Evolutionary conservation across 2,329 filamentous ascomycete species (phyloP), one percentile per base, ranked within the genome.

Genomic region (Dendrostoma leiphaemia): DNA sequence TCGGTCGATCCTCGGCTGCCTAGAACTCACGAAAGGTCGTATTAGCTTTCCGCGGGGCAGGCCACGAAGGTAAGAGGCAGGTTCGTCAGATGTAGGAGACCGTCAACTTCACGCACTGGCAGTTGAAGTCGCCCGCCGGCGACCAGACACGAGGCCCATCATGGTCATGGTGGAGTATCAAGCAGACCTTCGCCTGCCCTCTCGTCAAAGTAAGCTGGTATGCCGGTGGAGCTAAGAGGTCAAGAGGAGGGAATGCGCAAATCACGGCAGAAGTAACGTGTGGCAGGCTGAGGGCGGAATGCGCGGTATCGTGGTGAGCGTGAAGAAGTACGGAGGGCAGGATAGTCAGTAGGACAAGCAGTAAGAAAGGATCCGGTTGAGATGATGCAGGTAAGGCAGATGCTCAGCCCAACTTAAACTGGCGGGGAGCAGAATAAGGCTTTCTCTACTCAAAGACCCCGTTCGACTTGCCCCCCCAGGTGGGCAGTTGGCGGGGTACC

Each of bases 1-100:
- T 89, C 84, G 60, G 71, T 71, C 4, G 85, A 87, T 43, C 81
- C 82, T 60, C 72, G 71, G 63, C 70, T 74, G 66, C 75, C 76
- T 77, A 65, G 62, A 60, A 67, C 64, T 67, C 66, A 61, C 37
- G 66, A 62, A 62, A 71, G 69, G 71, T 64, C 65, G 68, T 60
- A 72, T 75, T 62, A 77, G 71, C 70, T 75, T 40, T 43, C 17
- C 21, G 28, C 31, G 23, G n/a, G 17, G 29, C 21, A 32, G 15
- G 23, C 29, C 26, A 29, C 23, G 40, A 17, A 1, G 24, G 19
- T 12, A 9, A 26, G 26, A 28, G 26, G 24, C 9, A 44, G 4
- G 26, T n/a, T 9, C 23, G 37, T 37, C n/a, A n/a, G n/a, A n/a
- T n/a, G n/a, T n/a, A n/a, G n/a, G n/a, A n/a, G n/a, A n/a, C n/a